phyloP scores from a whole-genome alignment of 1,284 basidiomycete species.

The Naganishia cerealis region DNA sequence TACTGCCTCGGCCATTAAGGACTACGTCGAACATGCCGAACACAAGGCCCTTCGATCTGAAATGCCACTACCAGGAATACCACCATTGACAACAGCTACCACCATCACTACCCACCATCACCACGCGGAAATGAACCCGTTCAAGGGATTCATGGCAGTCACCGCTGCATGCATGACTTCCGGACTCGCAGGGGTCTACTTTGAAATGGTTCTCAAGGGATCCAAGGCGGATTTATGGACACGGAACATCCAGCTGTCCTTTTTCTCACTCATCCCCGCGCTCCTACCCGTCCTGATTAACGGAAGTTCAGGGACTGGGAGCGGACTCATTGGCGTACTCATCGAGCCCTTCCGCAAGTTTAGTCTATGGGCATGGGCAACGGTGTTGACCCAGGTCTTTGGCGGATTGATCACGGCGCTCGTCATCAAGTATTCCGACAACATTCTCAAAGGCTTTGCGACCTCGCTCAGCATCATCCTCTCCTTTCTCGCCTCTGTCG shows the following conservation, averaged over 20 bases:
- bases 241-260: conserved; percentile 90
- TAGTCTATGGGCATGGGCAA: conserved; percentile 85
- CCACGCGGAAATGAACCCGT: conserved; percentile 62
- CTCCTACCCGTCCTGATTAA: conserved; percentile 75
- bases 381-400: conserved; percentile 81
- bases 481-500: conserved; percentile 84
- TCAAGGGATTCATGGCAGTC: conserved; percentile 81
- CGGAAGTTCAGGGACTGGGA: conserved; percentile 42
- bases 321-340: conserved; percentile 42
- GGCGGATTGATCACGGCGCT: conserved; percentile 85
- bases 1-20: conserved; percentile 2
- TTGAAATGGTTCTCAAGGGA: conserved; percentile 93
- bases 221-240: conserved; percentile 89
- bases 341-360: conserved; percentile 59
- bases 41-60: conserved; percentile 23
- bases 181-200: conserved; percentile 96
- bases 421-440: conserved; percentile 59
- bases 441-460: conserved; percentile 78
- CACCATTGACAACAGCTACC: conserved; percentile 13
- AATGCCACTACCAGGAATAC: conserved; percentile 5
- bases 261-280: conserved; percentile 89
- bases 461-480: conserved; percentile 89
- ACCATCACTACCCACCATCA: not conserved
- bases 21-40: conserved; percentile 22
- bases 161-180: conserved; percentile 90